A percentile compares a stretch with the other conserved stretches of the same genome.
Evolutionary conservation across 352 stramenopile genomes (phyloP).

Genomic region (Globisporangium splendens): DNA sequence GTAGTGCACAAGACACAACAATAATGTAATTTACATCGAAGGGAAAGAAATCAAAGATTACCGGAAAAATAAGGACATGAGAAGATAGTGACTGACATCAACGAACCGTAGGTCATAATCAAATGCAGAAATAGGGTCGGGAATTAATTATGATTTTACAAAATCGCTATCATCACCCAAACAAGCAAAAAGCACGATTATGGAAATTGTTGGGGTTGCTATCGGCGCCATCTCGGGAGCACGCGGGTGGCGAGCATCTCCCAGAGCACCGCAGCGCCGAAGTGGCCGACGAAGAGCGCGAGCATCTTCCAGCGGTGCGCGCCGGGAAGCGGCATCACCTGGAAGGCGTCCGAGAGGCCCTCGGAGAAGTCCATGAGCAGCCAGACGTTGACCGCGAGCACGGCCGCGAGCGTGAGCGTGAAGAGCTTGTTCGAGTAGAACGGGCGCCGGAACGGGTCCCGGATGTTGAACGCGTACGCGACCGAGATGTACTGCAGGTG

Average conservation of each 20-base stretch:
- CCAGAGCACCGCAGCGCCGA: slow-evolving; percentile 20
- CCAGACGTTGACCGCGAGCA: slow-evolving; percentile 43
- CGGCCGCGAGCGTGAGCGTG: slow-evolving; percentile 20
- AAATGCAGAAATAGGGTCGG: too few relatives aligned
- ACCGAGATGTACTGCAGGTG: slow-evolving; percentile 79
- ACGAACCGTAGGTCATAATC: too few relatives aligned
- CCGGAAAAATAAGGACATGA: too few relatives aligned
- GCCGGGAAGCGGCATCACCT: slow-evolving; percentile 37
- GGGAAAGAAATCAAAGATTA: too few relatives aligned
- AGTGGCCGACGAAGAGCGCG: slow-evolving; percentile 34
- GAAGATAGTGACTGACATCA: too few relatives aligned
- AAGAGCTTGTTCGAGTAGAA: slow-evolving; percentile 55
- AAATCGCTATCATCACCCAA: too few relatives aligned
- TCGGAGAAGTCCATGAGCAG: slow-evolving; percentile 41
- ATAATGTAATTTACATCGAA: neutral
- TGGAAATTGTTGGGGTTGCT: neutral
- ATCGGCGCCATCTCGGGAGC: slow-evolving; percentile 17
- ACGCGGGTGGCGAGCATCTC: slow-evolving; percentile 25
- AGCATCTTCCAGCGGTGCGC: slow-evolving; percentile 41
- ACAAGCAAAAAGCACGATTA: too few relatives aligned
- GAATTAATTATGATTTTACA: too few relatives aligned
- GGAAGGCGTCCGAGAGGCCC: slow-evolving; percentile 35
- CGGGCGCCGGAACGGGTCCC: slow-evolving; percentile 59
- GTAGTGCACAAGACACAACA: slow-evolving; percentile 4
- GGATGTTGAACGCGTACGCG: slow-evolving; percentile 60